Evolutionary conservation across 305 asterid genomes (phyloP), one percentile per base, ranked within the genome.

Genomic region (Solanum hybrid): DNA sequence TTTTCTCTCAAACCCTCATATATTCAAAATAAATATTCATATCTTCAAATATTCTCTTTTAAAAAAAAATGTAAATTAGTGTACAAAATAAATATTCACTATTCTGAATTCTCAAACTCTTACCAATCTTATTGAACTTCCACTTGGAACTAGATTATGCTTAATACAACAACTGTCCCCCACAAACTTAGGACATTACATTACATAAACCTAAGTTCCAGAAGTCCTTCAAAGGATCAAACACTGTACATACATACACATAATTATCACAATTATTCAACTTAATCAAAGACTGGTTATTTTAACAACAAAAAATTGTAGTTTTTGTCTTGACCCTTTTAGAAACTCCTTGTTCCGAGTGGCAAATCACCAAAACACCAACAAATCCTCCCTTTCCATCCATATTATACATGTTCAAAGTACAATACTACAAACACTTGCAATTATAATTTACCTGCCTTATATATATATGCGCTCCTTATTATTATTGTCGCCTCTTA

Each of bases 231-330:
- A 36, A 88, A 34, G n/a, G 87, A 7, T 38, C 57, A 31, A 31
- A 86, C 88, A 90, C 73, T 91, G 89, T 91, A 87, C 57, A 11
- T 14, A 88, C 91, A 41, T 73, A 89, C 89, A 91, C 32, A 38
- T n/a, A 72, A 51, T 84, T 84, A 20, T 51, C 76, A 17, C 70
- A 57, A 57, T 57, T 57, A 57, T 57, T 57, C 10, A 17, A 57
- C 10, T 57, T 57, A 57, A 57, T 57, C 24, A 17, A 57, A 57
- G 10, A 57, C 24, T 2, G 70, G 70, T 57, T 57, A 6, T 17
- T 57, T 57, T 57, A 57, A 57, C 10, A 17, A 57, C 24, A 57
- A 57, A 6, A 57, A 57, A 57, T 0, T 57, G 70, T 57, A 57
- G 24, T 17, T 57, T 57, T 22, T 57, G 24, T 57, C 70, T 17